Conservation (phyloP, 495 filamentous ascomycete genomes). For the Massariosphaeria phaeospora region DNA sequence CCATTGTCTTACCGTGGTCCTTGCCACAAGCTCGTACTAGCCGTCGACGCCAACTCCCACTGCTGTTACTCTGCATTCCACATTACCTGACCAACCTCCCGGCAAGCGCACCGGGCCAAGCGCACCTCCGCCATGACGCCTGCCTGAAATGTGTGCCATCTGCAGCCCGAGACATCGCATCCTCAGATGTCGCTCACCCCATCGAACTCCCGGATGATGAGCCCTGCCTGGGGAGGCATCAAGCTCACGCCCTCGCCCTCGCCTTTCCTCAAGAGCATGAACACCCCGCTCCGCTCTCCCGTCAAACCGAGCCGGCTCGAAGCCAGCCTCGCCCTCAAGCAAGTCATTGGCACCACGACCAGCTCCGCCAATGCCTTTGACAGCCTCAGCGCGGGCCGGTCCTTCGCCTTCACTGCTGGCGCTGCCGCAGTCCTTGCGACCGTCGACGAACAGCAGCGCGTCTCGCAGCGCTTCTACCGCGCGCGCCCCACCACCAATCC, state of each 20-base stretch:
- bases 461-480: conserved; percentile 83
- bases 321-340: conserved; percentile 62
- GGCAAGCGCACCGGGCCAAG: conserved; percentile 21
- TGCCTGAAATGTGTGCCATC: conserved; percentile 28
- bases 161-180: conserved; percentile 21
- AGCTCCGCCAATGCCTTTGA: conserved; percentile 83
- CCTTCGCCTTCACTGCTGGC: conserved; percentile 86
- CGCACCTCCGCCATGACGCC: conserved; percentile 31
- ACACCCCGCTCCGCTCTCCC: conserved; percentile 48
- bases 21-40: too few relatives aligned
- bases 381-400: conserved; percentile 59
- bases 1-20: too few relatives aligned
- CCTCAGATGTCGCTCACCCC: conserved; percentile 35
- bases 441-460: conserved; percentile 62
- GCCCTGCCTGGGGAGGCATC: conserved; percentile 45
- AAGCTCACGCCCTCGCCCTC: conserved; percentile 80
- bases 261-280: conserved; percentile 52
- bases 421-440: conserved; percentile 88
- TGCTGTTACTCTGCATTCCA: too few relatives aligned
- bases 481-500: conserved; percentile 75
- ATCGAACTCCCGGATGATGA: conserved; percentile 48
- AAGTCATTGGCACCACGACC: conserved; percentile 85
- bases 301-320: conserved; percentile 49
- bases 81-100: conserved; percentile 22
- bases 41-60: too few relatives aligned